Percentiles rank a stretch among this genome's conserved stretches.
phyloP scores from a whole-genome alignment of 192 early-diverging fungal genomes.

The Martensiomyces pterosporus region DNA sequence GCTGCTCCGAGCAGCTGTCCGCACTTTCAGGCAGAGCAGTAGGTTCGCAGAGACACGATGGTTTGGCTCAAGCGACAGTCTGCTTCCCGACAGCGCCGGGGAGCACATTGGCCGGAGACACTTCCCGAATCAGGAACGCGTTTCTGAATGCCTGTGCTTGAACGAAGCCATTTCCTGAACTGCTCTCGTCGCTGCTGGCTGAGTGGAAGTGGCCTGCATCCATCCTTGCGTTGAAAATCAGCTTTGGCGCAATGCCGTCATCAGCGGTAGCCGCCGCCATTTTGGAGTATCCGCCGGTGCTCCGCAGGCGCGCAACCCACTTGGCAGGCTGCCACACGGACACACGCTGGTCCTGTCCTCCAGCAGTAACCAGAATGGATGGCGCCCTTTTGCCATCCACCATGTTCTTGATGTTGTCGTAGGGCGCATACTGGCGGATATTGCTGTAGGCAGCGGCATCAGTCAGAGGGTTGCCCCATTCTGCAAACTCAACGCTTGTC shows the following conservation, averaged over 20 bases:
- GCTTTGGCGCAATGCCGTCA: conserved; percentile 1
- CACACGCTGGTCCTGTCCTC: conserved; percentile 78
- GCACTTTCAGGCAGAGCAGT: too few relatives aligned
- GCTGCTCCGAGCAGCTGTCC: too few relatives aligned
- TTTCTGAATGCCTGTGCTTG: conserved; percentile 28
- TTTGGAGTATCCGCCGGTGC: conserved; percentile 18
- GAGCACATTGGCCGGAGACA: too few relatives aligned
- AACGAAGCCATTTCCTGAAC: conserved; percentile 6
- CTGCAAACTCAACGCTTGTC: conserved; percentile 66
- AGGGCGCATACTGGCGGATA: conserved; percentile 63
- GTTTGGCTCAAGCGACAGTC: too few relatives aligned
- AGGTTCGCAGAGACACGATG: too few relatives aligned
- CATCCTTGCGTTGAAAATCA: conserved; percentile 26
- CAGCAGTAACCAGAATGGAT: conserved; percentile 69
- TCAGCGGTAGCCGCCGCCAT: too few relatives aligned
- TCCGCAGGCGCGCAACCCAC: conserved; percentile 74
- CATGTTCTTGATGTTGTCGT: conserved; percentile 54
- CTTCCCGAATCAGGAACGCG: conserved; percentile 32
- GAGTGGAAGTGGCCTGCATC: conserved; percentile 36
- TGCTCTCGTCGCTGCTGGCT: neutral
- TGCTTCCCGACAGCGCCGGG: too few relatives aligned
- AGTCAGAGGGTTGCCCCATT: conserved; percentile 70
- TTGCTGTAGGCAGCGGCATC: conserved; percentile 52
- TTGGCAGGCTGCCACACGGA: conserved; percentile 82
- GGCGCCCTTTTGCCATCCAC: conserved; percentile 17